Percentiles rank a stretch among this genome's conserved stretches.
These are phyloP conservation scores for Arctostaphylos glauca DNA, from an alignment of 148 eudicot species.

Conservation along the genomic window DNA sequence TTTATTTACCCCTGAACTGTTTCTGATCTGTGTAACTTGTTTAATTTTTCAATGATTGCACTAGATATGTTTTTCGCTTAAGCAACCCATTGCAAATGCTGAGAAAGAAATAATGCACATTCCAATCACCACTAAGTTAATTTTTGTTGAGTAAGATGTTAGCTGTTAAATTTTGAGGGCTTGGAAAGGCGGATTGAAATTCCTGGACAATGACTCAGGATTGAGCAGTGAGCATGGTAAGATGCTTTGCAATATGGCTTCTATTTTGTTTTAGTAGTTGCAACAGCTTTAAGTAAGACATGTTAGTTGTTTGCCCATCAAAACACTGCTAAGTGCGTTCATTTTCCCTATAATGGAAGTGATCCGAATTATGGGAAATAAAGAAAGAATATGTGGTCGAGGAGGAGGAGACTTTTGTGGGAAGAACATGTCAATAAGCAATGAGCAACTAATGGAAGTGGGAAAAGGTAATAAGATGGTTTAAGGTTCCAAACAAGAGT, in stretches of 20 bases:
- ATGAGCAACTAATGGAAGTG: constrained; percentile 3
- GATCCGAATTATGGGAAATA: not conserved
- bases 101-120: not conserved
- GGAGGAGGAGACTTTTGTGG: not conserved
- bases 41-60: constrained; percentile 9
- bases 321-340: not conserved
- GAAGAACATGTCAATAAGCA: not conserved
- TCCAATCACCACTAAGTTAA: not conserved
- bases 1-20: not conserved
- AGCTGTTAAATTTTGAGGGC: not conserved
- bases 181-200: not conserved
- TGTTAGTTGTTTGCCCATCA: not conserved
- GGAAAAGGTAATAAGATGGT: not conserved
- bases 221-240: not conserved
- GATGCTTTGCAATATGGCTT: not conserved
- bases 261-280: not conserved
- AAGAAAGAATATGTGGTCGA: not conserved
- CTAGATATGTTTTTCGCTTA: not conserved
- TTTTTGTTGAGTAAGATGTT: constrained; percentile 7
- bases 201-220: not conserved
- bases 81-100: not conserved
- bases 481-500: not conserved
- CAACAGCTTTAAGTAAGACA: not conserved
- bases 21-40: not conserved
- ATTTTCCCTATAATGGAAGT: not conserved